phyloP scores from a whole-genome alignment of 2,329 filamentous ascomycete species.

The Stemphylium beticola region DNA sequence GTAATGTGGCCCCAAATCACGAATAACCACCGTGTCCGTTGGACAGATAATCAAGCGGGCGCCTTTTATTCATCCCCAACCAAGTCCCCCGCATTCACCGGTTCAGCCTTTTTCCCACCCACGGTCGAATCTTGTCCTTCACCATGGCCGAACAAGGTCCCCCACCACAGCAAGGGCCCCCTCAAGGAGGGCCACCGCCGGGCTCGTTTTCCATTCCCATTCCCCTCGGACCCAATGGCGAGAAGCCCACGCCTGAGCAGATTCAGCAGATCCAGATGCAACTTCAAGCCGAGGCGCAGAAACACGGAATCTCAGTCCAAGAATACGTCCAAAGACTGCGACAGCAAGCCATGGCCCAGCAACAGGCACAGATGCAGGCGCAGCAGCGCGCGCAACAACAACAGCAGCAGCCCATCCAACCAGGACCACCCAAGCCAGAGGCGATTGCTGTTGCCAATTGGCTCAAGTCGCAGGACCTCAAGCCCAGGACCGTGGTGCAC shows the following conservation, averaged over 20 bases:
- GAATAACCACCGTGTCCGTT: slow-evolving; percentile 18
- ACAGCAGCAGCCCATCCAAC: slow-evolving; percentile 69
- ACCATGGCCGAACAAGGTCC: slow-evolving; percentile 31
- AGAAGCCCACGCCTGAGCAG: slow-evolving; percentile 79
- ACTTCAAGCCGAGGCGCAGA: slow-evolving; percentile 80
- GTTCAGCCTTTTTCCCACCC: background rate
- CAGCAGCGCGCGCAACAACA: slow-evolving; percentile 36
- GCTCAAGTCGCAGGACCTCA: slow-evolving; percentile 81
- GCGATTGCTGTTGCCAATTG: slow-evolving; percentile 90
- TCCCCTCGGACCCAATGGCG: slow-evolving; percentile 43
- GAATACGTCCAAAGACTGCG: slow-evolving; percentile 72
- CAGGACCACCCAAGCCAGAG: slow-evolving; percentile 84
- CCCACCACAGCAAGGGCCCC: slow-evolving; percentile 16
- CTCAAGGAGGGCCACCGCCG: slow-evolving; percentile 24
- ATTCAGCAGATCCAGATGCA: slow-evolving; percentile 83
- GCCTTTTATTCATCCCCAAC: background rate
- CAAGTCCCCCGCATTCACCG: background rate
- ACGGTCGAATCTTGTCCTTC: slow-evolving; percentile 3
- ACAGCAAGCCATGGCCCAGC: slow-evolving; percentile 61
- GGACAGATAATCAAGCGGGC: background rate
- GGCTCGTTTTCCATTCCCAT: slow-evolving; percentile 27
- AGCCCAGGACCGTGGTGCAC: slow-evolving; percentile 87
- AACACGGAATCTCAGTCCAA: slow-evolving; percentile 81
- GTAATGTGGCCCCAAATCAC: slow-evolving; percentile 14
- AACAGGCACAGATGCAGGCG: slow-evolving; percentile 53